Percentiles rank a stretch among this genome's conserved stretches.
Conservation (phyloP, 2,329 filamentous ascomycete genomes). For the Tolypocladium nubicola region DNA sequence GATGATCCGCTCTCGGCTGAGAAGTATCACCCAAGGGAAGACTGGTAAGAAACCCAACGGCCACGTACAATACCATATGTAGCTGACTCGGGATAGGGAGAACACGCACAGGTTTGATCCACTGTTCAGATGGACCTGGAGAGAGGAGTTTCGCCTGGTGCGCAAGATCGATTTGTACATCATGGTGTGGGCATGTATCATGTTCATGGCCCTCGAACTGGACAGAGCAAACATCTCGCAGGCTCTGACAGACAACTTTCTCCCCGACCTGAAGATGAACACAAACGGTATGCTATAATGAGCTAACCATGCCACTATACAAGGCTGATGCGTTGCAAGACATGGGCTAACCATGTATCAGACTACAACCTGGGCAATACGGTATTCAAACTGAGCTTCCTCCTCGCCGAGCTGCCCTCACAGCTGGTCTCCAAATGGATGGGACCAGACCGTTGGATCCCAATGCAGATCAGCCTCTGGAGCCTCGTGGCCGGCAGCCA, state of each 20-base stretch:
- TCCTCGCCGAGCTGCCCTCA: constrained; percentile 38
- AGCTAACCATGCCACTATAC: neutral
- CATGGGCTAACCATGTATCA: constrained; percentile 3
- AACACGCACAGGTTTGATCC: constrained; percentile 38
- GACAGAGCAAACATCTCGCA: constrained; percentile 36
- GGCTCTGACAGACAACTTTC: constrained; percentile 36
- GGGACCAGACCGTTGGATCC: constrained; percentile 50
- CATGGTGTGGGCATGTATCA: constrained; percentile 35
- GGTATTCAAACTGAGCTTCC: constrained; percentile 19
- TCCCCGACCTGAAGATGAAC: constrained; percentile 28
- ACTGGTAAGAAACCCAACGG: constrained; percentile 6
- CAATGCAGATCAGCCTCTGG: constrained; percentile 46
- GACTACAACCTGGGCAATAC: constrained; percentile 23
- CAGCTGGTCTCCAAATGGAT: constrained; percentile 49
- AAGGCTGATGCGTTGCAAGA: neutral
- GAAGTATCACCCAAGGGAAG: constrained; percentile 20
- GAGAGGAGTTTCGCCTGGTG: constrained; percentile 24
- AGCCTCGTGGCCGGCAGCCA: constrained; percentile 40
- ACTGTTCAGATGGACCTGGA: constrained; percentile 29
- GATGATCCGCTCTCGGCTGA: constrained; percentile 24
- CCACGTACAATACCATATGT: neutral
- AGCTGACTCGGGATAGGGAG: constrained; percentile 15
- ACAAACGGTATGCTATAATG: constrained; percentile 22
- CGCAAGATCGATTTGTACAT: constrained; percentile 31
- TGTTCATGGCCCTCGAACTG: constrained; percentile 31